Conservation (phyloP, 2,329 filamentous ascomycete genomes). For the Aaosphaeria pasadenensis region DNA sequence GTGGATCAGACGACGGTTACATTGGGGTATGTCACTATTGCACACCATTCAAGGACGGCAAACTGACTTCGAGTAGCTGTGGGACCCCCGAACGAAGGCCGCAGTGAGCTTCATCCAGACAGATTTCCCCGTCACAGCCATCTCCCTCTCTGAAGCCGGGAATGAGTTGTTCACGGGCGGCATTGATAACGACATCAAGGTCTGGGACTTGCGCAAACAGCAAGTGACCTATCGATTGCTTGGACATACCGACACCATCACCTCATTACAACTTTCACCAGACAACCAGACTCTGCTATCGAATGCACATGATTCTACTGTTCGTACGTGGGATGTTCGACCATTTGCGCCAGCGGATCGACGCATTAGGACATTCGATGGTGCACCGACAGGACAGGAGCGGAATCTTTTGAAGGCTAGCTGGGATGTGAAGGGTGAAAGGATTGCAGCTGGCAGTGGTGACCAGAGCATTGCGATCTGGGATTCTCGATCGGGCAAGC, state of each 20-base stretch:
- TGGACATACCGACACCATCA: slow-evolving; percentile 89
- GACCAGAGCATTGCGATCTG: slow-evolving; percentile 90
- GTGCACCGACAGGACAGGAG: slow-evolving; percentile 82
- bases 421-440: slow-evolving; percentile 84
- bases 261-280: slow-evolving; percentile 85
- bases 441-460: slow-evolving; percentile 82
- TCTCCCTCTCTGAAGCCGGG: slow-evolving; percentile 88
- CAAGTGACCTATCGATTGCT: slow-evolving; percentile 81
- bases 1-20: slow-evolving; percentile 87
- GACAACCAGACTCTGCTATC: slow-evolving; percentile 88
- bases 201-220: slow-evolving; percentile 95
- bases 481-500: slow-evolving; percentile 83
- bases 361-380: slow-evolving; percentile 84
- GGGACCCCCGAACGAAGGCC: slow-evolving; percentile 90
- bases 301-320: slow-evolving; percentile 90
- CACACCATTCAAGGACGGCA: background rate
- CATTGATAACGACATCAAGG: slow-evolving; percentile 96
- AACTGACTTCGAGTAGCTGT: slow-evolving; percentile 53
- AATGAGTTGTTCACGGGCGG: slow-evolving; percentile 94
- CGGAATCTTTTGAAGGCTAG: slow-evolving; percentile 88
- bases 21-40: slow-evolving; percentile 58
- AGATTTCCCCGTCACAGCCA: slow-evolving; percentile 86
- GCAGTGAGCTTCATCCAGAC: slow-evolving; percentile 86
- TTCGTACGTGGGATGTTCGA: slow-evolving; percentile 91
- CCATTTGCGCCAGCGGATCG: slow-evolving; percentile 89